These are phyloP conservation scores for Geranium rotundifolium DNA, from an alignment of 345 rosid species.

Conservation along the genomic window DNA sequence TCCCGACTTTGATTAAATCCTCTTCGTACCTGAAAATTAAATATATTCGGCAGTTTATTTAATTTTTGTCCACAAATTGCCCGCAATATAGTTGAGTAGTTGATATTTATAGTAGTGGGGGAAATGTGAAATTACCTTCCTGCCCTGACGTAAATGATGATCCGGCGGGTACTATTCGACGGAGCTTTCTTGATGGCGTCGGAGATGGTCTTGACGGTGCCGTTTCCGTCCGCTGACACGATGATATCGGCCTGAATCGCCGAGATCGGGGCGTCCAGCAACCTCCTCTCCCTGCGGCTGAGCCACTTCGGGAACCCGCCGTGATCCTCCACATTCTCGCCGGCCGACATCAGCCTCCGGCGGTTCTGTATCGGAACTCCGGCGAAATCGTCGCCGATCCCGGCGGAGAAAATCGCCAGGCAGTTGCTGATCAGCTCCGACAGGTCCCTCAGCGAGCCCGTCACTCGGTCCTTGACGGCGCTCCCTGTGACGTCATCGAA, in stretches of 20 bases:
- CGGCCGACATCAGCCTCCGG: conserved; percentile 41
- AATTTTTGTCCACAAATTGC: not conserved
- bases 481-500: conserved; percentile 38
- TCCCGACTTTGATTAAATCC: conserved; percentile 63
- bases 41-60: not conserved
- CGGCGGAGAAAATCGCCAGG: conserved; percentile 60
- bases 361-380: conserved; percentile 84
- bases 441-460: conserved; percentile 43
- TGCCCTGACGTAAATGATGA: conserved; percentile 73
- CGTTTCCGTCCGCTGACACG: conserved; percentile 71
- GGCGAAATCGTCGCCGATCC: conserved; percentile 36
- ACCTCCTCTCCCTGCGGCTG: conserved; percentile 40
- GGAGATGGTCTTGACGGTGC: conserved; percentile 61
- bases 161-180: conserved; percentile 50
- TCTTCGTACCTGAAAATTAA: conserved; percentile 66
- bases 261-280: conserved; percentile 41
- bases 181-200: conserved; percentile 92
- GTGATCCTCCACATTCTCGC: conserved; percentile 6
- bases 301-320: conserved; percentile 62
- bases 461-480: conserved; percentile 53
- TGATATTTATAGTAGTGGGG: too few species aligned
- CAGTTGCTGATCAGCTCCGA: conserved; percentile 87
- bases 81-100: not conserved
- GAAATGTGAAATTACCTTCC: conserved; percentile 55
- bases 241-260: conserved; percentile 75